Base-by-base conservation (phyloP, 2,329 filamentous ascomycete species). In the Fonsecaea monophora region DNA sequence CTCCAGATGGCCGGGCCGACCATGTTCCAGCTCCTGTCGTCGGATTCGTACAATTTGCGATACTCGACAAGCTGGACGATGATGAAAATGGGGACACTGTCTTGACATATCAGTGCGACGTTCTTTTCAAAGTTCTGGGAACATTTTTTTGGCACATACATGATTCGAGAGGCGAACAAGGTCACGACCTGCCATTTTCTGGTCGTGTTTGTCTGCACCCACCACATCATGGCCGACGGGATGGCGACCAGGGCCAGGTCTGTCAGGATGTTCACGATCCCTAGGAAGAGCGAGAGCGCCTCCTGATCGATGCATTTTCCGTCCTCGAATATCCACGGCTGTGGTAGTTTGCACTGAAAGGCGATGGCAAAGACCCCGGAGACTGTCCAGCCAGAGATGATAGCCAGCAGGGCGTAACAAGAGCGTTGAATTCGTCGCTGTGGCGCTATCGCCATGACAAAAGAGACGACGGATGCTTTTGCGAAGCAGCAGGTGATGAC, bases 91-190 rank as follows among this genome's bases (percentile, higher is more conserved):
- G 68, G 66, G 13, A 68, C 69, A 38, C 72, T 73, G 53, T 35
- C 15, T 30, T 9, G 57, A 13, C 21, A 42, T 45, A 45, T 21
- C 9, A 58, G 25, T 32, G 30, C 30, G 30, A 32, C 2, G 30
- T 5, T 32, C 30, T 32, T 32, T 4, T 32, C 30, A 32, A 32
- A 32, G 30, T 32, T 32, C 4, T 8, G 9, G n/a, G 57, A 4
- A 30, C 4, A n/a, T 42, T 7, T 15, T 15, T 42, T 15, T 48
- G 21, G 48, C 7, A 59, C 71, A 66, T 68, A 73, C 72, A 71
- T 57, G n/a, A 71, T 69, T 56, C 71, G 66, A 13, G 59, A 64
- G n/a, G 45, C 61, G 59, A 73, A 73, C 34, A 73, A 64, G n/a
- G 59, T 48, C 21, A 65, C 56, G 35, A 73, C 66, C 13, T 57